These are phyloP conservation scores for Pseudomicrostroma phylloplanum DNA, from an alignment of 1,284 basidiomycete species.

Conservation along the genomic window DNA sequence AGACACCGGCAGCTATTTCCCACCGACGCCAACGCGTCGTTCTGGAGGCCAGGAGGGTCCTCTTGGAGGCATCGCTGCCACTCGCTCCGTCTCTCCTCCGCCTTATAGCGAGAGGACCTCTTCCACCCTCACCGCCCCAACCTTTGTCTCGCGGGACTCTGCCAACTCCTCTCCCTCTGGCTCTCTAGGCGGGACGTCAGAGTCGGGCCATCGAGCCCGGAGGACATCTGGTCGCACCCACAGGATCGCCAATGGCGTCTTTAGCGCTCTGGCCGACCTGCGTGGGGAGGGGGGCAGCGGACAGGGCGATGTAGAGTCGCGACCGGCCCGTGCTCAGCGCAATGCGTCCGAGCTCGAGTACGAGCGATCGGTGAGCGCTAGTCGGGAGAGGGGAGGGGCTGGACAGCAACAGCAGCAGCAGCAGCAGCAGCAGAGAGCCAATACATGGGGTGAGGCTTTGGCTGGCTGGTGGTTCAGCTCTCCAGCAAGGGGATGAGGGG, in stretches of 20 bases:
- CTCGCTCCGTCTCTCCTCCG: neutral
- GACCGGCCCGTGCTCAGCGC: too few relatives aligned
- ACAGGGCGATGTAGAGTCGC: too few relatives aligned
- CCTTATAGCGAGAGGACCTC: neutral
- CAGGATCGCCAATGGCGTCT: constrained; percentile 32
- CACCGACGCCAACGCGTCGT: constrained; percentile 18
- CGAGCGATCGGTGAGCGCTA: too few relatives aligned
- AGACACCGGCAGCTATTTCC: constrained; percentile 27
- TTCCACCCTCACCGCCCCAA: constrained; percentile 11
- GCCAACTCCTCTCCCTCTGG: neutral
- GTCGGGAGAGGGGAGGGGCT: too few relatives aligned
- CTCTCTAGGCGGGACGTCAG: constrained; percentile 10
- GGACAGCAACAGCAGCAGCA: neutral
- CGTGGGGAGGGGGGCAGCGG: too few relatives aligned
- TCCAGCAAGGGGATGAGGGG: too few relatives aligned
- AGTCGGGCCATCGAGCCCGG: constrained; percentile 15
- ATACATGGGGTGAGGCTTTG: too few relatives aligned
- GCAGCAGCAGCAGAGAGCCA: too few relatives aligned
- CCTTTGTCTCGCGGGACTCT: neutral
- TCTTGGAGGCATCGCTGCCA: neutral
- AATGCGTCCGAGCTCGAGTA: too few relatives aligned
- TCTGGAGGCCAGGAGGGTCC: neutral
- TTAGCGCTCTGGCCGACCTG: constrained; percentile 32
- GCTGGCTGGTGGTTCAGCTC: too few relatives aligned
- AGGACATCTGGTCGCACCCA: constrained; percentile 29